Conservation (phyloP, 495 filamentous ascomycete species). For the Coniosporium apollinis region DNA sequence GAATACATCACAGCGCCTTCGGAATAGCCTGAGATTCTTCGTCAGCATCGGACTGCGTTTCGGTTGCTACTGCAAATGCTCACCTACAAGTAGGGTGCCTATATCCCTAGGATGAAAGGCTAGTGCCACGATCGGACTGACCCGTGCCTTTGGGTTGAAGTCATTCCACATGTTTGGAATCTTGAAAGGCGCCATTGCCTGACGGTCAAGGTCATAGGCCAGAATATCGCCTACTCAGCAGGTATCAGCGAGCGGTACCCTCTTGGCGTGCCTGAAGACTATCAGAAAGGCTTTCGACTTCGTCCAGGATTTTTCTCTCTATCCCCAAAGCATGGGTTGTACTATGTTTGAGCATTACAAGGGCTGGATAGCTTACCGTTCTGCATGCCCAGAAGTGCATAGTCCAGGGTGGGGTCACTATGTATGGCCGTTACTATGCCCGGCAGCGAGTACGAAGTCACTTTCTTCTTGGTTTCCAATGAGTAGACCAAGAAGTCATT, state of each 20-base stretch:
- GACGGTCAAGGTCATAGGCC: slow-evolving; percentile 79
- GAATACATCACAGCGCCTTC: slow-evolving; percentile 79
- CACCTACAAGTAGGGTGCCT: slow-evolving; percentile 77
- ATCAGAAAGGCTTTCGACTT: too few relatives aligned
- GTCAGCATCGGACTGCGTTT: too few relatives aligned
- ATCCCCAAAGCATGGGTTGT: too few relatives aligned
- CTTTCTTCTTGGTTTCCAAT: slow-evolving; percentile 40
- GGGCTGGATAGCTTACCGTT: slow-evolving; percentile 9
- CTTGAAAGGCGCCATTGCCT: slow-evolving; percentile 53
- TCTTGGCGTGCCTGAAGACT: too few relatives aligned
- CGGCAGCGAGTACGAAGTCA: slow-evolving; percentile 52
- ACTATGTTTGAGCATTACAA: not conserved
- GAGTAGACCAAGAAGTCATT: slow-evolving; percentile 73
- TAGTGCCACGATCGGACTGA: slow-evolving; percentile 52
- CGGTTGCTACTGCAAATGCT: too few relatives aligned
- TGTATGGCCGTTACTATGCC: slow-evolving; percentile 51
- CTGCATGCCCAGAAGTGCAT: slow-evolving; percentile 43
- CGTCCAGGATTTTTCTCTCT: too few relatives aligned
- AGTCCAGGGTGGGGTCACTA: slow-evolving; percentile 80
- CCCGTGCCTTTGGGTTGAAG: slow-evolving; percentile 36
- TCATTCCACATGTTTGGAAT: slow-evolving; percentile 75
- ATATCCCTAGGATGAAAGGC: slow-evolving; percentile 82
- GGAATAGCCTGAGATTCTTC: too few relatives aligned
- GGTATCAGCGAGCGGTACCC: slow-evolving; percentile 10
- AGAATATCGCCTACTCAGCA: slow-evolving; percentile 47